Evolutionary conservation across 2,329 filamentous ascomycete species (phyloP), one percentile per base, ranked within the genome.

Genomic region (Coleophoma cylindrospora): DNA sequence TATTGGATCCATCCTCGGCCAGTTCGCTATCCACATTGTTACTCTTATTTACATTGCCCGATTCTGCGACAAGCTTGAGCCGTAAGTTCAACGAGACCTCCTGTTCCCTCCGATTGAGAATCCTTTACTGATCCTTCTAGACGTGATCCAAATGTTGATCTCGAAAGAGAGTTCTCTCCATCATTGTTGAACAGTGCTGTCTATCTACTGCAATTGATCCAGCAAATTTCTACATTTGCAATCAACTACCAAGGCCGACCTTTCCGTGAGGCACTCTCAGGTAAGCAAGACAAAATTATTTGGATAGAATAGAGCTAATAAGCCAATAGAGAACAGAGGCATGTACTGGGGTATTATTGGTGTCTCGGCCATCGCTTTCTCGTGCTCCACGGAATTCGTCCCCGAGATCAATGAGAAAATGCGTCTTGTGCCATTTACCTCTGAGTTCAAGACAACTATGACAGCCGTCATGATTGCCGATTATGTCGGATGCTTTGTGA

Each of bases 171-270:
- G 59, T 99, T 99, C 65, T 74, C 85, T 57, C 94, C 94, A 2
- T 96, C 91, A 6, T 81, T 99, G 9, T 85, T 99, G 66, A 99
- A 99, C 77, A 94, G 87, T 44, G 94, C 94, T 50, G 89, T 99
- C 60, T 99, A 97, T 70, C 87, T 99, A 22, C 82, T 99, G 38
- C 94, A 97, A 65, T 84, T 99, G 47, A 97, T 99, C 69, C 94
- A 99, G 70, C 94, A 99, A 70, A 96, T 99, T 65, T 96, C 91
- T 21, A 99, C 94, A 3, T 99, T 99, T 64, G 91, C 94, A 54
- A 96, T 99, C 76, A 99, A 99, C 76, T 99, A 99, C 75, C 94
- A 99, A 71, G 94, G 94, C 52, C 87, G 94, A 10, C 94, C 94
- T 12, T 99, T 99, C 86, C 89, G 94, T 53, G 94, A 99, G 72